Conservation (phyloP, 805 yeast species). For the Saturnispora dispora region DNA sequence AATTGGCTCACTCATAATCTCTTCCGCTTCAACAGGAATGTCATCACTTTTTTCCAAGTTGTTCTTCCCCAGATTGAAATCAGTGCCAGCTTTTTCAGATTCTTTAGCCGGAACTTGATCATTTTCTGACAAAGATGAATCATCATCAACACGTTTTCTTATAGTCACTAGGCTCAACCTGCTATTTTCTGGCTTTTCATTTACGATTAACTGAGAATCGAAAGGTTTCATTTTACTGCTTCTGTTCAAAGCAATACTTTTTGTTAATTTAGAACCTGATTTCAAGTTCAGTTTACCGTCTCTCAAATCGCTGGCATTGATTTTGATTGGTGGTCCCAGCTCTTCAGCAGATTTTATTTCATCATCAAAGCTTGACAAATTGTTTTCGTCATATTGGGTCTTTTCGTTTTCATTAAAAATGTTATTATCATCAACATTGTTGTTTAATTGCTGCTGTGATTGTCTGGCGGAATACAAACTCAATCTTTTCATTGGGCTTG, state of each 20-base stretch:
- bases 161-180: conserved; percentile 9
- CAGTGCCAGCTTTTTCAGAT: background rate
- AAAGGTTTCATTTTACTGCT: conserved; percentile 12
- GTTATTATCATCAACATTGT: background rate
- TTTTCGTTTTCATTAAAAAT: conserved; percentile 5
- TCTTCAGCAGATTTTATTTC: conserved; percentile 22
- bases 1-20: background rate
- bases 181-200: conserved; percentile 7
- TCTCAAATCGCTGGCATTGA: conserved; percentile 9
- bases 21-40: background rate
- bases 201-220: conserved; percentile 11
- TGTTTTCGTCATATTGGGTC: conserved; percentile 3
- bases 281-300: background rate
- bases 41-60: background rate
- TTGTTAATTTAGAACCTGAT: conserved; percentile 16
- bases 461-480: conserved; percentile 2
- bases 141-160: conserved; percentile 12
- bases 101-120: background rate
- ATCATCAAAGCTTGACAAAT: conserved; percentile 19
- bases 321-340: conserved; percentile 26
- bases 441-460: background rate
- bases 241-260: conserved; percentile 22
- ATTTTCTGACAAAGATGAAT: background rate
- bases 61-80: background rate
- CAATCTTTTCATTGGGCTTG: conserved; percentile 11